Evolutionary conservation across 2,329 filamentous ascomycete species (phyloP), one percentile per base, ranked within the genome.

Genomic region (Shiraia sp.): DNA sequence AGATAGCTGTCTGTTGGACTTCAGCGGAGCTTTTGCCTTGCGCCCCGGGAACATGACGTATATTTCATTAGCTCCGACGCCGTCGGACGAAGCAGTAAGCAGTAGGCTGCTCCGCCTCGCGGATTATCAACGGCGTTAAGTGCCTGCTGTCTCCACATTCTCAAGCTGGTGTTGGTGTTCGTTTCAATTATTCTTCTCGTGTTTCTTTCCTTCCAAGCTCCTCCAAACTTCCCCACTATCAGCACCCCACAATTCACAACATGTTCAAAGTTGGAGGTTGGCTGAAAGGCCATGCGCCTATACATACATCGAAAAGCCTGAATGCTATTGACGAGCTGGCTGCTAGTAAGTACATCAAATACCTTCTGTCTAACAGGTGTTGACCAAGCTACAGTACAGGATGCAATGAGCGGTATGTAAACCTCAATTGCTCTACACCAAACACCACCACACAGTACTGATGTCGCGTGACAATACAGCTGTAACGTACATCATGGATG

Each of bases 401-500:
- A 75, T 57, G 73, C 74, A 14, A 72, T 77, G 64, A 71, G 72
- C 49, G 71, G 72, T 74, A 70, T 19, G 53, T 46, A 13, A 28
- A 23, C 36, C 44, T 16, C 23, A n/a, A 32, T 16, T 10, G 12
- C 8, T 24, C 12, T 23, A 32, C 23, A 24, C 17, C 29, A 8
- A 5, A 22, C 19, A 4, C 14, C 32, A 15, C 36, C 27, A 13
- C 29, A 30, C 26, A n/a, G 25, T 51, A 55, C 62, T 67, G 43
- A 62, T 55, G 41, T 36, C 48, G 59, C 47, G 45, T 50, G 50
- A 4, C 19, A 58, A 38, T 42, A 67, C 63, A 66, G 86, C 87
- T 27, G 82, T 86, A 4, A 78, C 80, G 7, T 74, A 88, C 42
- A 88, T 96, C 56, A 86, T 96, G 78, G 86, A 93, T 63, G 90